A percentile compares a stretch with the other conserved stretches of the same genome.
phyloP scores from a whole-genome alignment of 2,329 filamentous ascomycete genomes.

The Fonsecaea pugnacius region DNA sequence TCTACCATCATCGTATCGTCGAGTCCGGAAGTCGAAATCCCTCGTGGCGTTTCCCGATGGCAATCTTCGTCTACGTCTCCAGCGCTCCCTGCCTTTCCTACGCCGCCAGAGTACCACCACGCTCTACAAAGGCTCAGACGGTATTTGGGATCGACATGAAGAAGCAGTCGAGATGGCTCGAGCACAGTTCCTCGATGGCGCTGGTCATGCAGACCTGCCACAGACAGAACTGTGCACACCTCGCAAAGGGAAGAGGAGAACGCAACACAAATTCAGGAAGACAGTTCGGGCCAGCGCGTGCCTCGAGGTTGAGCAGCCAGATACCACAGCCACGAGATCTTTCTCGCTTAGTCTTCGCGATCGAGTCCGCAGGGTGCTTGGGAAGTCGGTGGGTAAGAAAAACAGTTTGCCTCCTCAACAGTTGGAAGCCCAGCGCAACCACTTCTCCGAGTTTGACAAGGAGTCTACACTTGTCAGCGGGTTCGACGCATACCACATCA shows the following conservation, averaged over 20 bases:
- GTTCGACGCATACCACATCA: constrained; percentile 28
- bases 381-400: constrained; percentile 40
- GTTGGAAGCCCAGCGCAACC: constrained; percentile 35
- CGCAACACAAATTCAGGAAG: constrained; percentile 30
- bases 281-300: constrained; percentile 28
- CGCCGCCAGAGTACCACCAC: constrained; percentile 38
- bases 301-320: not conserved
- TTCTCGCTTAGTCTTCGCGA: constrained; percentile 50
- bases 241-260: not conserved
- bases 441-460: constrained; percentile 35
- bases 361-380: constrained; percentile 48
- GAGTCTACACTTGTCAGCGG: constrained; percentile 28
- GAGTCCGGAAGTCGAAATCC: constrained; percentile 53
- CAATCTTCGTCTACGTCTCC: constrained; percentile 38
- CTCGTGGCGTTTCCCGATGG: constrained; percentile 17
- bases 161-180: constrained; percentile 49
- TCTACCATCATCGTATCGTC: constrained; percentile 53
- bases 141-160: constrained; percentile 39
- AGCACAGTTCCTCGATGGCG: constrained; percentile 43
- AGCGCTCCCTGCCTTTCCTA: constrained; percentile 51
- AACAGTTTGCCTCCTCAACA: constrained; percentile 36
- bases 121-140: constrained; percentile 32
- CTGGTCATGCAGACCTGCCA: constrained; percentile 2
- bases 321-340: constrained; percentile 38
- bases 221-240: constrained; percentile 3